A percentile compares a stretch with the other conserved stretches of the same genome.
Conservation (phyloP, 2,329 filamentous ascomycete genomes). For the Dactylellina cionopaga region DNA sequence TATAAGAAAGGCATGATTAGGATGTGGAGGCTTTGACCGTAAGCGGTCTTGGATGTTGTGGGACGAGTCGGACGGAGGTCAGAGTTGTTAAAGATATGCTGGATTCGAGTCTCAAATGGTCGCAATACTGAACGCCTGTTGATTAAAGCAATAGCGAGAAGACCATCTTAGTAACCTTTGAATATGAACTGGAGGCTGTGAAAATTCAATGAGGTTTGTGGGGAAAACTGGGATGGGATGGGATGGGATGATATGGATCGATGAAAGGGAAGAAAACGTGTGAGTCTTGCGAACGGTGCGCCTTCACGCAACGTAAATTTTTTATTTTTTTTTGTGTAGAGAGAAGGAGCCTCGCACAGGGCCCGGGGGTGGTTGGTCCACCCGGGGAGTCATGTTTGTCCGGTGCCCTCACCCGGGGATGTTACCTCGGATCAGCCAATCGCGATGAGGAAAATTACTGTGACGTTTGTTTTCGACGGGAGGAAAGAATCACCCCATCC, state of each 20-base stretch:
- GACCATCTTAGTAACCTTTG: not conserved
- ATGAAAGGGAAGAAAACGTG: not conserved
- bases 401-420: not conserved
- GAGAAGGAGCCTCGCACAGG: too few relatives aligned
- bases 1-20: constrained; percentile 53
- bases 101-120: not conserved
- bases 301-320: not conserved
- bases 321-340: constrained; percentile 31
- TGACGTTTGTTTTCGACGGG: constrained; percentile 40
- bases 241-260: not conserved
- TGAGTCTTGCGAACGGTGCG: constrained; percentile 42
- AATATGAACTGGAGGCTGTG: too few relatives aligned
- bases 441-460: constrained; percentile 46
- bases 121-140: not conserved
- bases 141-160: not conserved
- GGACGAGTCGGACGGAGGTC: constrained; percentile 53
- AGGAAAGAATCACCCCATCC: constrained; percentile 12
- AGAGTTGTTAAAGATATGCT: not conserved
- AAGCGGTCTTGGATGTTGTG: constrained; percentile 53
- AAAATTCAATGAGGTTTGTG: constrained; percentile 1
- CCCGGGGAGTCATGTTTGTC: not conserved
- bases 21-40: constrained; percentile 59
- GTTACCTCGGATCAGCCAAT: too few relatives aligned
- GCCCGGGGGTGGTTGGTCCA: not conserved
- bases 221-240: not conserved